A percentile compares a stretch with the other conserved stretches of the same genome.
Evolutionary conservation across 164 flowering plant species (phyloP).

Genomic region (Nymphaea colorata): DNA sequence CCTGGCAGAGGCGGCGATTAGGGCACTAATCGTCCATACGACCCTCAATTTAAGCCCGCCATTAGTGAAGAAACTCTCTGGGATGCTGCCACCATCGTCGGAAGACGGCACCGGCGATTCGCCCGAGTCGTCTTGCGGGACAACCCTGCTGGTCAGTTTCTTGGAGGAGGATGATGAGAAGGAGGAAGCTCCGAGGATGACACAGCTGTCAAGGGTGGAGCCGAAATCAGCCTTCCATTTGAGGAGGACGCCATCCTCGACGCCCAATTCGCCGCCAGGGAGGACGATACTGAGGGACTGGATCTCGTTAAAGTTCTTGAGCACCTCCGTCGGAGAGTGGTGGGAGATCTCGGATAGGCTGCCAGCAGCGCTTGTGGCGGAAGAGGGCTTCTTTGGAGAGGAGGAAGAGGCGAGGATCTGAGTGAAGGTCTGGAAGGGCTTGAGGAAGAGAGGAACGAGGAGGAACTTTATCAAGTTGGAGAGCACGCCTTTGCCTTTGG

Average conservation of each 20-base stretch:
- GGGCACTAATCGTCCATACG: conserved; percentile 85
- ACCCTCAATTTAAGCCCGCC: conserved; percentile 81
- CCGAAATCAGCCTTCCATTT: conserved; percentile 95
- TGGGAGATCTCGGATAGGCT: conserved; percentile 49
- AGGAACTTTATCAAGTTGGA: conserved; percentile 22
- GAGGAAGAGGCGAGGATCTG: conserved; percentile 27
- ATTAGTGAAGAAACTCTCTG: conserved; percentile 84
- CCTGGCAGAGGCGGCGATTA: conserved; percentile 82
- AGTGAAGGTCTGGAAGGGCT: conserved; percentile 61
- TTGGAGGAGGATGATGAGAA: conserved; percentile 10
- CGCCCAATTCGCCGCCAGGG: conserved; percentile 85
- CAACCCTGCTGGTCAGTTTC: not conserved
- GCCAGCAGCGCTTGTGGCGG: not conserved
- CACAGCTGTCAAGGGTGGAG: conserved; percentile 75
- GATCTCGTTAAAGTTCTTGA: conserved; percentile 74
- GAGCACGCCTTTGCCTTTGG: conserved; percentile 33
- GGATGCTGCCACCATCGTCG: conserved; percentile 81
- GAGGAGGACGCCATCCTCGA: conserved; percentile 74
- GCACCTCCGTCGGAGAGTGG: conserved; percentile 81
- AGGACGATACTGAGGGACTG: conserved; percentile 63
- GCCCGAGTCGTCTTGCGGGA: not conserved
- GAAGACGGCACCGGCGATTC: conserved; percentile 1
- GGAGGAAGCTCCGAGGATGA: conserved; percentile 76
- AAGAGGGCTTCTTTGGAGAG: conserved; percentile 17
- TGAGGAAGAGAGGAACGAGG: conserved; percentile 36